phyloP scores from a whole-genome alignment of 2,329 filamentous ascomycete genomes.

The Stachybotrys chartarum region DNA sequence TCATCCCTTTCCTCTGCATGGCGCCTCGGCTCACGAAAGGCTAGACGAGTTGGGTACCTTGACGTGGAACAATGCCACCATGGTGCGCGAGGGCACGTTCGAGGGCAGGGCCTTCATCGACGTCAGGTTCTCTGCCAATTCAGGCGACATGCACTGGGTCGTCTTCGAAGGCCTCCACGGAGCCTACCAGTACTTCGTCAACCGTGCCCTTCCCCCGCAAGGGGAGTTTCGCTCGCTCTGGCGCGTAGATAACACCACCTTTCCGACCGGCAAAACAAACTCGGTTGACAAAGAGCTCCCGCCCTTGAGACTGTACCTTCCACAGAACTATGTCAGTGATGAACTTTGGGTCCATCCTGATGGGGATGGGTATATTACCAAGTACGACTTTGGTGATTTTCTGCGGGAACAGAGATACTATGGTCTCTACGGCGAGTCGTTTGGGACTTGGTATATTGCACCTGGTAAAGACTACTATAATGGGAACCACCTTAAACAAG shows the following conservation, averaged over 20 bases:
- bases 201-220: neutral
- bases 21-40: too few relatives aligned
- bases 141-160: slow-evolving; percentile 1
- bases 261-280: neutral
- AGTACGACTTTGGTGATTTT: neutral
- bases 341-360: neutral
- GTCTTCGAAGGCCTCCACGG: neutral
- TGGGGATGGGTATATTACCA: neutral
- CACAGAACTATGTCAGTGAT: neutral
- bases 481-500: neutral
- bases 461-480: neutral
- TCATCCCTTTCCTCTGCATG: neutral
- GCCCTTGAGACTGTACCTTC: neutral
- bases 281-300: neutral
- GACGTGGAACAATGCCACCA: neutral
- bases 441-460: neutral
- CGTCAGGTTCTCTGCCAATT: neutral
- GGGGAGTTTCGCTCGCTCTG: neutral
- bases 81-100: neutral
- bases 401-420: neutral
- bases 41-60: neutral
- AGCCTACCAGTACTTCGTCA: slow-evolving; percentile 1
- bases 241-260: neutral
- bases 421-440: neutral
- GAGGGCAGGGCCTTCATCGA: neutral